These are phyloP conservation scores for Colletotrichum abscissum DNA, from an alignment of 2,329 filamentous ascomycete genomes.

Conservation along the genomic window DNA sequence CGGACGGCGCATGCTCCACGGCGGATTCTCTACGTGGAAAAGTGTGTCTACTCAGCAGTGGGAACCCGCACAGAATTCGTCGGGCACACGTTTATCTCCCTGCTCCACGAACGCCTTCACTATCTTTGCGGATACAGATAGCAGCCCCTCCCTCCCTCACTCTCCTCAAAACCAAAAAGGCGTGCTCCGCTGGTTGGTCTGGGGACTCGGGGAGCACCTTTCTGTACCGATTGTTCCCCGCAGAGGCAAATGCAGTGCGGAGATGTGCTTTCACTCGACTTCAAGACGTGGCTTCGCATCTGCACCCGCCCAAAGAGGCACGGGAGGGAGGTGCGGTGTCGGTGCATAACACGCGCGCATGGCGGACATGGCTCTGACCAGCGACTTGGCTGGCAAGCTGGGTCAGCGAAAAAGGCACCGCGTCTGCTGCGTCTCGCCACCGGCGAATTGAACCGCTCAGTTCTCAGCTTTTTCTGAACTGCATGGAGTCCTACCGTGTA, in stretches of 20 bases:
- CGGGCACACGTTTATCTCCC: not conserved
- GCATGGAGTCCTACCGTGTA: too few relatives aligned
- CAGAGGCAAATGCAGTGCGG: not conserved
- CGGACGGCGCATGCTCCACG: not conserved
- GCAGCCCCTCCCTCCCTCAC: not conserved
- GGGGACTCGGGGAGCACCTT: not conserved
- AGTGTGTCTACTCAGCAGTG: not conserved
- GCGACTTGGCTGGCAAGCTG: not conserved
- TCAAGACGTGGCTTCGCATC: not conserved
- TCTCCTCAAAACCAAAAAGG: not conserved
- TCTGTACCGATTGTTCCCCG: not conserved
- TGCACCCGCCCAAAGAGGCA: not conserved
- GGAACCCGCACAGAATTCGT: not conserved
- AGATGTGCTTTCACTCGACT: conserved; percentile 1
- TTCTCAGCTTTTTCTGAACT: not conserved
- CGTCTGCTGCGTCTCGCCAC: not conserved
- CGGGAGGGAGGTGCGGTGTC: not conserved
- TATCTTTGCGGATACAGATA: not conserved
- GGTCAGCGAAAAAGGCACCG: conserved; percentile 4
- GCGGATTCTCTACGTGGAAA: not conserved
- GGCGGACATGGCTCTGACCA: not conserved
- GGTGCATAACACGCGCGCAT: not conserved
- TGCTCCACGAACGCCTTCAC: not conserved
- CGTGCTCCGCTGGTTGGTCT: conserved; percentile 1
- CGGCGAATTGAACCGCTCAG: not conserved